These are phyloP conservation scores for Stentor coeruleus DNA, from an alignment of 73 alveolate genomes.

Conservation along the genomic window DNA sequence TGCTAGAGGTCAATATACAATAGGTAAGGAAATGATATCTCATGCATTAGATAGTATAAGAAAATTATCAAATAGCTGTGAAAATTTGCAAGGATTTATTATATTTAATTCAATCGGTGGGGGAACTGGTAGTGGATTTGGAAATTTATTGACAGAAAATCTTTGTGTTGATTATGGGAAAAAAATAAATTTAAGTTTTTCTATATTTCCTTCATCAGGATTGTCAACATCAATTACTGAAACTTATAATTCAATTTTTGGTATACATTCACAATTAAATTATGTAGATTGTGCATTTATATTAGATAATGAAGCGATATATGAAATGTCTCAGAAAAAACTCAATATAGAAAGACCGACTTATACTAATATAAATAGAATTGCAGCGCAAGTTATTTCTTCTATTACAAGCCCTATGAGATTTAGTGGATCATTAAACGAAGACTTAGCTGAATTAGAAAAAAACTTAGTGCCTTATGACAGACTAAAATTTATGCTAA, in stretches of 20 bases:
- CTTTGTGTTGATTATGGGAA: conserved; percentile 88
- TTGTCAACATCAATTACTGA: conserved; percentile 86
- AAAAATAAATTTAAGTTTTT: conserved; percentile 79
- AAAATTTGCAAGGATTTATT: conserved; percentile 75
- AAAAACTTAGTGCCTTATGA: conserved; percentile 63
- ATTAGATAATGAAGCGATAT: conserved; percentile 96
- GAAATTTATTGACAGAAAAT: conserved; percentile 72
- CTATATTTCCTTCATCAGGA: conserved; percentile 80
- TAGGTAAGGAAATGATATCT: conserved; percentile 89
- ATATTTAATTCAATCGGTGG: conserved; percentile 79
- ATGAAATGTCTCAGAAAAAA: conserved; percentile 91
- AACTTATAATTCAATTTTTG: conserved; percentile 77
- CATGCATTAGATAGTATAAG: conserved; percentile 87
- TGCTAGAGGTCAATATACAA: conserved; percentile 95
- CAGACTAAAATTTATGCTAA: conserved; percentile 54
- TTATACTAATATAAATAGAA: conserved; percentile 85
- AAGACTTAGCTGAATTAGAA: conserved; percentile 52
- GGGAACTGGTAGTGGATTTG: conserved; percentile 85
- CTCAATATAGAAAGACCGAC: conserved; percentile 93
- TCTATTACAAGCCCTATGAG: conserved; percentile 68
- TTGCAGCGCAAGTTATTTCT: conserved; percentile 79
- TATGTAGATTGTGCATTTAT: conserved; percentile 85
- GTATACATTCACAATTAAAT: conserved; percentile 61
- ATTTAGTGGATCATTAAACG: conserved; percentile 64
- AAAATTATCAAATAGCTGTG: conserved; percentile 84